Conservation (phyloP, 768 basidiomycete species). For the Trichaptum fuscoviolaceum region DNA sequence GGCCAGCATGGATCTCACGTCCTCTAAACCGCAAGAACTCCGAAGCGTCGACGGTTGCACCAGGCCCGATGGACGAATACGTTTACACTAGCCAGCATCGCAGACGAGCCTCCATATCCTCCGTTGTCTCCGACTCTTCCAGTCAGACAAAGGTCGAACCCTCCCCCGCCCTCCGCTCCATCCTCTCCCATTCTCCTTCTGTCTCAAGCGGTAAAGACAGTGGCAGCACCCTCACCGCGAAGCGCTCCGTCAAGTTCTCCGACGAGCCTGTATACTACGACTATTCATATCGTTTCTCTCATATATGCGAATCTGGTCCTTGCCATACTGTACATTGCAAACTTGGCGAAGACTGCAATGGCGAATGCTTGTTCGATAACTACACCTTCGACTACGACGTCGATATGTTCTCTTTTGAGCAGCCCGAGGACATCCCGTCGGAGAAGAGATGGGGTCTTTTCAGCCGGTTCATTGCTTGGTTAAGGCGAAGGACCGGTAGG, state of each 20-base stretch:
- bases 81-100: not conserved
- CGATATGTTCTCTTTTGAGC: not conserved
- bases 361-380: not conserved
- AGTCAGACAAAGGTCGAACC: not conserved
- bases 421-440: not conserved
- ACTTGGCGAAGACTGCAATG: not conserved
- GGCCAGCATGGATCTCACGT: not conserved
- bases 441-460: not conserved
- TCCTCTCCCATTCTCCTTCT: slow-evolving; percentile 1
- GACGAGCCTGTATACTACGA: slow-evolving; percentile 6
- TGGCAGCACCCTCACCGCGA: not conserved
- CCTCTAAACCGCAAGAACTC: not conserved
- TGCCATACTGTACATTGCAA: not conserved
- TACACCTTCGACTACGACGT: slow-evolving; percentile 1
- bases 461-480: not conserved
- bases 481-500: not conserved
- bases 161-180: slow-evolving; percentile 1
- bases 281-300: slow-evolving; percentile 2
- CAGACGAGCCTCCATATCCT: not conserved
- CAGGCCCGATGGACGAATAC: not conserved
- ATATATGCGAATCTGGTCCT: not conserved
- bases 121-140: not conserved
- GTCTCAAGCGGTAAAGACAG: slow-evolving; percentile 3
- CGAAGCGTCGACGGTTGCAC: not conserved
- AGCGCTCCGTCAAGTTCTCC: slow-evolving; percentile 5